Conservation (phyloP, 495 filamentous ascomycete genomes). For the Penicillium arizonense region DNA sequence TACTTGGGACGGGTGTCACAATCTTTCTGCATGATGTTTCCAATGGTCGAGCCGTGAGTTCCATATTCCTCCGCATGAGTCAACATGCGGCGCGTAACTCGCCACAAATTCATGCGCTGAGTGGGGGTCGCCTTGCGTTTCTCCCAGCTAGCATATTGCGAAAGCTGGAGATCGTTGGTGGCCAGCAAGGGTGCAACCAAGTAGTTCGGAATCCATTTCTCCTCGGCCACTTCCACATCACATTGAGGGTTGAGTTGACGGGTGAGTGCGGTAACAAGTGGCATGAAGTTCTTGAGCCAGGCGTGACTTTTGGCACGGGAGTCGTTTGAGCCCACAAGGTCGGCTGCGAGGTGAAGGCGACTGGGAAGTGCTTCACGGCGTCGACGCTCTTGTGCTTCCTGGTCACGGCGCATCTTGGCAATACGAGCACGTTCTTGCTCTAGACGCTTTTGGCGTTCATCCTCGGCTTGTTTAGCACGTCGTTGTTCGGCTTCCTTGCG, state of each 20-base stretch:
- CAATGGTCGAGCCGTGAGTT: constrained; percentile 36
- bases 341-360: constrained; percentile 46
- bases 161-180: constrained; percentile 71
- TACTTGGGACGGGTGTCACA: constrained; percentile 51
- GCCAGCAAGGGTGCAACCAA: constrained; percentile 72
- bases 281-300: constrained; percentile 51
- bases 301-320: constrained; percentile 40
- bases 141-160: constrained; percentile 72
- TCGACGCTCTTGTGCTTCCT: constrained; percentile 54
- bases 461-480: constrained; percentile 52
- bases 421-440: constrained; percentile 58
- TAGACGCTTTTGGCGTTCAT: constrained; percentile 50
- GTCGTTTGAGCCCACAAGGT: constrained; percentile 48
- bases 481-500: constrained; percentile 52
- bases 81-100: constrained; percentile 50
- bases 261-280: constrained; percentile 49
- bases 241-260: constrained; percentile 46
- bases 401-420: constrained; percentile 47
- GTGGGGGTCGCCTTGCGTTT: constrained; percentile 45
- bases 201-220: constrained; percentile 76
- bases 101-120: constrained; percentile 53
- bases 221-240: constrained; percentile 42
- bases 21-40: constrained; percentile 45
- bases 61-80: constrained; percentile 44
- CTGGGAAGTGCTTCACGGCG: constrained; percentile 57